These are phyloP conservation scores for Tephrocybe sp. DNA, from an alignment of 768 basidiomycete genomes.

Conservation along the genomic window DNA sequence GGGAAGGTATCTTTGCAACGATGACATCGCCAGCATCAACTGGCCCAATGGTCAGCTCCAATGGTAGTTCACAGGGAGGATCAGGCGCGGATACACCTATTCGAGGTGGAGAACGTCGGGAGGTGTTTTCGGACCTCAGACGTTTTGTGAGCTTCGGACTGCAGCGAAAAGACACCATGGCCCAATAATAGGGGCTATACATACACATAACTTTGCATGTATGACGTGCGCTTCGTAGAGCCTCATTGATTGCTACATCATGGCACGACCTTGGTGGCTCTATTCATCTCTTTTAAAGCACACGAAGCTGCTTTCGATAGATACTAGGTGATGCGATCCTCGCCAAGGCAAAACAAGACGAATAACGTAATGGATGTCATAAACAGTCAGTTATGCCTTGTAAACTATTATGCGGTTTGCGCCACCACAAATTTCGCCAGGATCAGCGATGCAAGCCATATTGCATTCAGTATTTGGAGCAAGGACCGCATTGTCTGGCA, in stretches of 20 bases:
- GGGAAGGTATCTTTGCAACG: conserved; percentile 60
- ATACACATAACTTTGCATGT: neutral
- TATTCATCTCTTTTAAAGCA: no score
- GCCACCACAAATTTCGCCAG: neutral
- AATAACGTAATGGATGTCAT: no score
- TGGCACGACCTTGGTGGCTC: no score
- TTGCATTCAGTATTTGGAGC: conserved; percentile 1
- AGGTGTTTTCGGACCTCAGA: conserved; percentile 87
- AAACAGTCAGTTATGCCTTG: neutral
- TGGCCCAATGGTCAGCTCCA: conserved; percentile 48
- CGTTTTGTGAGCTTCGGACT: conserved; percentile 89
- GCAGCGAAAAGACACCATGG: conserved; percentile 57
- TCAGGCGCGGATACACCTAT: conserved; percentile 44
- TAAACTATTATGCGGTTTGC: neutral
- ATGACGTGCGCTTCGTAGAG: no score
- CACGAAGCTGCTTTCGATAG: no score
- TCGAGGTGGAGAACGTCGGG: conserved; percentile 55
- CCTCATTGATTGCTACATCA: no score
- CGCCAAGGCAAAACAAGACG: no score
- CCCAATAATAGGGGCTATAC: conserved; percentile 17
- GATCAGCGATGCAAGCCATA: conserved; percentile 5
- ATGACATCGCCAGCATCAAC: conserved; percentile 63
- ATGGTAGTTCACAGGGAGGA: conserved; percentile 29
- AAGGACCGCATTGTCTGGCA: neutral
- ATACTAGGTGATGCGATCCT: no score